Evolutionary conservation across 2,329 filamentous ascomycete genomes (phyloP).

Genomic region (Aureobasidium leucospermi): DNA sequence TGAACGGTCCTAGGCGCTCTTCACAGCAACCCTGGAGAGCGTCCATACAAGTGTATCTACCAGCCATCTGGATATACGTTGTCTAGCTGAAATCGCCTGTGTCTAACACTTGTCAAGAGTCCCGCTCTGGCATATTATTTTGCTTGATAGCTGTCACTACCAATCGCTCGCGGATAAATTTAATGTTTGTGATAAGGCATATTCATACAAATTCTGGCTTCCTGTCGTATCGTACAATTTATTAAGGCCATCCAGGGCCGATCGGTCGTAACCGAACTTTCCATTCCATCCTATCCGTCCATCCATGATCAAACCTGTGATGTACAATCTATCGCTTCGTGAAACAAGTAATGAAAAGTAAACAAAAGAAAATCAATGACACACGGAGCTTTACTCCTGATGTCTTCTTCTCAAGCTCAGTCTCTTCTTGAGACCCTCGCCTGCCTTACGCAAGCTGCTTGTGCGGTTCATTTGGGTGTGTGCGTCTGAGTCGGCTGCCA

Average conservation of each 20-base stretch:
- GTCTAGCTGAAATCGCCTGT: too few relatives aligned
- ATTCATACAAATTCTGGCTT: background rate
- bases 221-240: conserved; percentile 9
- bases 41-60: too few relatives aligned
- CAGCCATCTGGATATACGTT: too few relatives aligned
- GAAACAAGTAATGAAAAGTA: background rate
- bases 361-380: background rate
- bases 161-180: too few relatives aligned
- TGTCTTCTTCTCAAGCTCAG: conserved; percentile 35
- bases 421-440: conserved; percentile 38
- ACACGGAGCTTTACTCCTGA: background rate
- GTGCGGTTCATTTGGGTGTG: conserved; percentile 23
- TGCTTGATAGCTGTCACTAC: too few relatives aligned
- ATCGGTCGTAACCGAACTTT: background rate
- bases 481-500: conserved; percentile 22
- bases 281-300: background rate
- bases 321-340: conserved; percentile 3
- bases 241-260: background rate
- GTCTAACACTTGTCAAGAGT: too few relatives aligned
- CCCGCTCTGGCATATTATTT: too few relatives aligned
- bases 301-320: background rate
- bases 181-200: too few relatives aligned
- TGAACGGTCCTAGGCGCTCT: too few relatives aligned
- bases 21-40: too few relatives aligned
- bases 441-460: conserved; percentile 28